Conservation (phyloP, 2,329 filamentous ascomycete genomes). For the Leptoxyphium fumago region DNA sequence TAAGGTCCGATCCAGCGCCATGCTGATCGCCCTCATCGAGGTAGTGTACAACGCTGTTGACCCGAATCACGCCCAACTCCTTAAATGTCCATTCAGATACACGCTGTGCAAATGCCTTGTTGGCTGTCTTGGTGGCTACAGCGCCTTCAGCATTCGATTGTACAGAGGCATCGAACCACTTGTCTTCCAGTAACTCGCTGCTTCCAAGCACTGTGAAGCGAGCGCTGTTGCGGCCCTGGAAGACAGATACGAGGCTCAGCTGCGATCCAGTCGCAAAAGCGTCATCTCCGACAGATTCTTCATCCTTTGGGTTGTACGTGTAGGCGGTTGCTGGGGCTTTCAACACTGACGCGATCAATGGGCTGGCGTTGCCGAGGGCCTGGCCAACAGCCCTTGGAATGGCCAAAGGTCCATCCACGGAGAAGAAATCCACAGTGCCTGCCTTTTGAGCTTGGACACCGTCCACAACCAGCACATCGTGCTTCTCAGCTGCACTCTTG, state of each 20-base stretch:
- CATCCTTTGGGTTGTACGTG: slow-evolving; percentile 81
- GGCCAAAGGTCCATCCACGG: slow-evolving; percentile 55
- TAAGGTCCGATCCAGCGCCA: slow-evolving; percentile 12
- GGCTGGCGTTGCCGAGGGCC: slow-evolving; percentile 57
- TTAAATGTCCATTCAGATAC: slow-evolving; percentile 93
- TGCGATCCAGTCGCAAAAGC: slow-evolving; percentile 74
- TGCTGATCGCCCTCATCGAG: slow-evolving; percentile 38
- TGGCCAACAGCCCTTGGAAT: slow-evolving; percentile 72
- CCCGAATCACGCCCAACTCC: slow-evolving; percentile 77
- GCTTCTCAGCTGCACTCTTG: slow-evolving; percentile 59
- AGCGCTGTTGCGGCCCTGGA: slow-evolving; percentile 89
- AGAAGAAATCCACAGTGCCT: slow-evolving; percentile 66
- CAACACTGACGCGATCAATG: slow-evolving; percentile 67
- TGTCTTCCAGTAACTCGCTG: slow-evolving; percentile 72
- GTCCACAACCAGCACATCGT: slow-evolving; percentile 75
- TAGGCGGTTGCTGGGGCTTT: slow-evolving; percentile 76
- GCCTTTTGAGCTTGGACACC: slow-evolving; percentile 49
- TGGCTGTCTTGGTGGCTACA: slow-evolving; percentile 51
- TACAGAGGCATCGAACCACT: slow-evolving; percentile 76
- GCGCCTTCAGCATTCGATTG: slow-evolving; percentile 35
- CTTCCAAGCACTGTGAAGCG: slow-evolving; percentile 76
- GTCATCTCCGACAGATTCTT: slow-evolving; percentile 53
- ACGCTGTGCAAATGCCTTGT: slow-evolving; percentile 72
- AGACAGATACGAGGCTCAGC: slow-evolving; percentile 65
- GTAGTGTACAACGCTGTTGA: slow-evolving; percentile 71